Percentiles rank a stretch among this genome's conserved stretches.
Conservation (phyloP, 1,284 basidiomycete genomes). For the Pseudozyma sp. region DNA sequence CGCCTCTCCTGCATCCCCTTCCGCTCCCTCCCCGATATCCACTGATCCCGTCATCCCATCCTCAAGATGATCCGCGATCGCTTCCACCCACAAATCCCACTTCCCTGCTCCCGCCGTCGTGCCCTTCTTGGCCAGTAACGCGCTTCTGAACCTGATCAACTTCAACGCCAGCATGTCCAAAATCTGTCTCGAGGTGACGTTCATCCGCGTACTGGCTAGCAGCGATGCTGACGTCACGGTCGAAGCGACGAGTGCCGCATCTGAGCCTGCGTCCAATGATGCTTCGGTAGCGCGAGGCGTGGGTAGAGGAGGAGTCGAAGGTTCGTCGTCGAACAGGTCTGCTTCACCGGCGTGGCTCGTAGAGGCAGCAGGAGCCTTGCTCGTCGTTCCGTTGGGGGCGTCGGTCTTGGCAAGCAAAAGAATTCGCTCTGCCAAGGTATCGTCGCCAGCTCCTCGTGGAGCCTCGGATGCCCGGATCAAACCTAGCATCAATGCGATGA, state of each 20-base stretch:
- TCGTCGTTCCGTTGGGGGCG: neutral
- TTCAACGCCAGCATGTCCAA: conserved; percentile 16
- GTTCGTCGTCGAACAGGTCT: conserved; percentile 39
- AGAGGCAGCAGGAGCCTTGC: neutral
- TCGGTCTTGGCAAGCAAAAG: neutral
- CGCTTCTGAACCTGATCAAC: conserved; percentile 10
- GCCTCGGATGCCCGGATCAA: conserved; percentile 10
- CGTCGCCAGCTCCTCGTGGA: neutral
- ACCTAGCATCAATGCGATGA: conserved; percentile 6
- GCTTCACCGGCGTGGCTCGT: conserved; percentile 1
- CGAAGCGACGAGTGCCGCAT: neutral
- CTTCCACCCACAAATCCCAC: neutral
- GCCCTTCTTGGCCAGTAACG: neutral
- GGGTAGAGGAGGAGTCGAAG: conserved; percentile 23
- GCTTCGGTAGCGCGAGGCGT: neutral
- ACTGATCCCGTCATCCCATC: neutral
- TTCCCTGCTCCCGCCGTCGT: neutral
- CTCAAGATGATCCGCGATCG: conserved; percentile 8
- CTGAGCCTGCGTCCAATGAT: too few relatives aligned
- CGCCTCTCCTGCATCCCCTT: neutral
- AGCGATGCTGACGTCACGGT: conserved; percentile 3
- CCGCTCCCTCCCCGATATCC: neutral
- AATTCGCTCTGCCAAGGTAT: too few relatives aligned
- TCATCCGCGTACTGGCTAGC: neutral
- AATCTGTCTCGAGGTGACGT: conserved; percentile 8